Percentiles rank a stretch among this genome's conserved stretches.
phyloP scores from a whole-genome alignment of 345 rosid genomes.

The Populus euphratica region DNA sequence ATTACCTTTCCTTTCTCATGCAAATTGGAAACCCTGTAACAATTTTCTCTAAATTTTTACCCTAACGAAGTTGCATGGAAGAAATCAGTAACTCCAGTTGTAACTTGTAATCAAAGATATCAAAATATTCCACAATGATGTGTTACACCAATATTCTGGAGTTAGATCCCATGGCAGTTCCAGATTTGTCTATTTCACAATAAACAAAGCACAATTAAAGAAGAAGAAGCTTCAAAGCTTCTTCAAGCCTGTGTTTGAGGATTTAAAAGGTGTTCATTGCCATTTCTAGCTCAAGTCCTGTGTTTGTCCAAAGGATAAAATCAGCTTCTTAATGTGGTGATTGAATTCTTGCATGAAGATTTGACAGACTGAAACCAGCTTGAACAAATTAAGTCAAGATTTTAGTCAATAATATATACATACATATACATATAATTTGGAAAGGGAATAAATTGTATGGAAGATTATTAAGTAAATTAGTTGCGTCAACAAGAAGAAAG shows the following conservation, averaged over 20 bases:
- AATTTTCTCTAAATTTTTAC: neutral
- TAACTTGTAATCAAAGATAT: neutral
- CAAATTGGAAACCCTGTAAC: neutral
- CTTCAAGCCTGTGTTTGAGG: neutral
- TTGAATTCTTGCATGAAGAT: too few species aligned
- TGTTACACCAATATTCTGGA: neutral
- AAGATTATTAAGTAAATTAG: neutral
- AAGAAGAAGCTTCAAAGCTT: neutral
- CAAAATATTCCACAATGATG: neutral
- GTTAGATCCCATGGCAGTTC: neutral
- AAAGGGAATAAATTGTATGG: neutral
- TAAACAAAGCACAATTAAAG: neutral
- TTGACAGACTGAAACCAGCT: neutral
- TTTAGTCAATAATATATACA: neutral
- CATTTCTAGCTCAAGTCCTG: neutral
- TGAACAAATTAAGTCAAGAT: neutral
- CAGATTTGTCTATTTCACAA: neutral
- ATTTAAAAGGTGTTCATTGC: neutral
- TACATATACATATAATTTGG: neutral
- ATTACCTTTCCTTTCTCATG: neutral
- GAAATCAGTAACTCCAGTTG: neutral
- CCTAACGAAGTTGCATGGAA: neutral
- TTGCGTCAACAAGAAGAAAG: neutral
- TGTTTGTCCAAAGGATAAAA: neutral
- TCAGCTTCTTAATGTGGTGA: neutral